Evolutionary conservation across 1,284 basidiomycete genomes (phyloP), one percentile per base, ranked within the genome.

Genomic region (Puccinia novopanici): DNA sequence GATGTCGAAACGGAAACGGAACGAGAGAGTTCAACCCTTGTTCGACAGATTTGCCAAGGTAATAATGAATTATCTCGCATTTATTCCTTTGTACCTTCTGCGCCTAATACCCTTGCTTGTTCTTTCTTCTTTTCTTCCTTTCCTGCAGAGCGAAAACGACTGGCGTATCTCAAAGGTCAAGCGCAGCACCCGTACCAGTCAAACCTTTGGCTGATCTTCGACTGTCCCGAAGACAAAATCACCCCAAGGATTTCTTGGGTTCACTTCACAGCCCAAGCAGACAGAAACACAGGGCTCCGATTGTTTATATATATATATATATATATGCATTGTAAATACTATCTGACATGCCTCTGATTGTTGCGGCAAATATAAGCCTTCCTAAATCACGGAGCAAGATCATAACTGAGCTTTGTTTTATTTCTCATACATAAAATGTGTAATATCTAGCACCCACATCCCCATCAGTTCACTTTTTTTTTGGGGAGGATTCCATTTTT

Each of bases 11-110:
- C 90, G 96, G 84, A 99, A 99, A 89, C 91, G 91, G 86, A 91
- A 95, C 86, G 96, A 99, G 88, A 98, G 95, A 90, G 96, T 98
- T 83, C 93, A 97, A 85, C 96, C 95, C 5, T 85, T 95, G 84
- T 94, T 87, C 87, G 93, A 93, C 88, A 92, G 93, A 85, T 79
- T 71, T 27, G 77, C 77, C 34, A 79, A 79, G 77, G 77, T 78
- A n/a, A n/a, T n/a, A n/a, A n/a, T n/a, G n/a, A 27, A 54, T 24
- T 57, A 54, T 30, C 30, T n/a, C 45, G 9, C 50, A 52, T 24
- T 68, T 15, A 30, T 52, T 15, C 15, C 45, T 70, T 50, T 19
- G 63, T 17, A 1, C 15, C 50, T 13, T 27, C 30, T 54, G 37
- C 48, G 19, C 6, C 42, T 68, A 30, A 52, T 17, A 37, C 30